Base-by-base conservation (phyloP, 140 eudicot species). In the Anethum foeniculum region DNA sequence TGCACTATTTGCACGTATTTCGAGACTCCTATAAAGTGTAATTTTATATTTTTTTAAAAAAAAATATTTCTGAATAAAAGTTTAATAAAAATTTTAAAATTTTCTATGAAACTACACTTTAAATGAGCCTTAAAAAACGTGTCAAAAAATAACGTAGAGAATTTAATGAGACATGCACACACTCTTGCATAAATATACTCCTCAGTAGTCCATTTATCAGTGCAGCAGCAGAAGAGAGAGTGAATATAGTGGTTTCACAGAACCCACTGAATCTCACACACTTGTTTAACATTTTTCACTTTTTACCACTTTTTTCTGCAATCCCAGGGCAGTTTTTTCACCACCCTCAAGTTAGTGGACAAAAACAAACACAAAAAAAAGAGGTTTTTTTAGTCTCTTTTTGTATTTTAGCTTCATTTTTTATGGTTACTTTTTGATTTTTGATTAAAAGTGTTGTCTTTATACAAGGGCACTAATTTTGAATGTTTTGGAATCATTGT, bases 391-490 rank as follows among this genome's bases (percentile, higher is more conserved):
- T n/a, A 5, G 78, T 7, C 38, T 43, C 77, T 75, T 77, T 77
- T 77, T 82, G 54, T 23, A n/a, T 25, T 75, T 25, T 75, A 25
- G n/a, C 34, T 25, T 79, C 56, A 11, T 10, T 34, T 68, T 75
- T 80, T 80, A 80, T 46, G 82, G 82, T 68, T 75, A 64, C 76
- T 21, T 80, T 83, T 77, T 83, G 84, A 64, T 80, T 83, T 83
- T 82, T 83, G 84, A 64, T 80, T 86, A 76, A 68, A 81, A 81
- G 82, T 81, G 79, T 82, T 85, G 86, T 85, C 86, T 81, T 75
- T 69, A 32, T 83, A 67, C 38, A 75, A 69, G 77, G 39, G 79
- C 36, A 25, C 82, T 81, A 82, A 64, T 85, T 80, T 34, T 83
- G 64, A 74, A 71, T 49, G 51, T 46, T 47, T 74, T 49, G 81